Evolutionary conservation across 805 yeast species (phyloP).

Genomic region (Isabelozyma heimii): DNA sequence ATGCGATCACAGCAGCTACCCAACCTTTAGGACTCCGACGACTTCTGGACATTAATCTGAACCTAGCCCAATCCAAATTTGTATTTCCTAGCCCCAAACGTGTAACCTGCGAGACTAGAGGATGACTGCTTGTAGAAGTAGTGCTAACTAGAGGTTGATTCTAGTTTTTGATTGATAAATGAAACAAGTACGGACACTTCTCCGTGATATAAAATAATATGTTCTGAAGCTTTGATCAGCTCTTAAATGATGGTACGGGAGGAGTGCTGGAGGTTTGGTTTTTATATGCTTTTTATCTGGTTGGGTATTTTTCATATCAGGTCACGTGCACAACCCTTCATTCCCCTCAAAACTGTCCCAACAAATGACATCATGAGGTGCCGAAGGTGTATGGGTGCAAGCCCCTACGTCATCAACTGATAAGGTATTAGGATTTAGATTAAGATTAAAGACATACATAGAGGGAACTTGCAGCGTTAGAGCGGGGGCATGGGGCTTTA

Average conservation of each 20-base stretch:
- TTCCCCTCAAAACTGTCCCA: neutral
- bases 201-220: no score
- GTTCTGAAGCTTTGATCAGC: no score
- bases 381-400: neutral
- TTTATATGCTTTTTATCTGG: neutral
- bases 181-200: no score
- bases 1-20: slow-evolving; percentile 33
- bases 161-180: no score
- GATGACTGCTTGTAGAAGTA: no score
- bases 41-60: slow-evolving; percentile 2
- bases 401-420: no score
- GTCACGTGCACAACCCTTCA: neutral
- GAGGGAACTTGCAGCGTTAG: no score
- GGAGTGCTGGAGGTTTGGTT: no score
- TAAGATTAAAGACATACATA: no score
- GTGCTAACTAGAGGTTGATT: no score
- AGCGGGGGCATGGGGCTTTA: no score
- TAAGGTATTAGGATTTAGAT: neutral
- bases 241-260: no score
- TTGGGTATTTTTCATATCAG: neutral
- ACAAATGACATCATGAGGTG: neutral
- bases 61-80: neutral
- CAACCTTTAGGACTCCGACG: slow-evolving; percentile 23
- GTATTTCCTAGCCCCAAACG: neutral
- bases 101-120: neutral